Evolutionary conservation across 495 filamentous ascomycete genomes (phyloP).

Genomic region (Talaromyces proteolyticus): DNA sequence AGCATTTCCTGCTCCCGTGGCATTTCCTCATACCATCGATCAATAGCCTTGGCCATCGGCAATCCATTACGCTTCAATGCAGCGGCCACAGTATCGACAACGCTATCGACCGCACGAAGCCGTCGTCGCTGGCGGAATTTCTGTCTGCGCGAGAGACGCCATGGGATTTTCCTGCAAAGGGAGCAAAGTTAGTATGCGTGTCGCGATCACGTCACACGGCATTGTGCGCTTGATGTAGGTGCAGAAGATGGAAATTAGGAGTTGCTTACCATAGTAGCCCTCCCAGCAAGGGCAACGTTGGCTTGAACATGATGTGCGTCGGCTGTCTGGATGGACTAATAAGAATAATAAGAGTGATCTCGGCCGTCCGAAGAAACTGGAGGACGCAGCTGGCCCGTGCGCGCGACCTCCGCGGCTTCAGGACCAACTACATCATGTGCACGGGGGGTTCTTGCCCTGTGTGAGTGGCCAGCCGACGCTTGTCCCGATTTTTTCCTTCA

Average conservation of each 20-base stretch:
- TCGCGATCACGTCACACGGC: no score
- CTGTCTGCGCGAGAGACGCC: conserved; percentile 85
- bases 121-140: conserved; percentile 87
- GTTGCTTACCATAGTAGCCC: conserved; percentile 75
- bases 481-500: no score
- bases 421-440: no score
- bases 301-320: conserved; percentile 53
- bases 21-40: conserved; percentile 92
- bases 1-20: conserved; percentile 94
- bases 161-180: conserved; percentile 84
- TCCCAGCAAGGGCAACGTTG: conserved; percentile 66
- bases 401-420: conserved; percentile 1
- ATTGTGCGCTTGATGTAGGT: no score
- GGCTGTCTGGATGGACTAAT: not conserved
- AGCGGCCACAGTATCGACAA: conserved; percentile 69
- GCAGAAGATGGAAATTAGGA: not conserved
- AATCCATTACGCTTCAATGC: conserved; percentile 65
- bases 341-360: no score
- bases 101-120: conserved; percentile 75
- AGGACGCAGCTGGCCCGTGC: conserved; percentile 1
- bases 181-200: conserved; percentile 9
- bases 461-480: conserved; percentile 2
- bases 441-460: no score
- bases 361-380: not conserved
- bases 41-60: conserved; percentile 62